phyloP scores from a whole-genome alignment of 768 basidiomycete species.

The Lactifluus subvellereus region DNA sequence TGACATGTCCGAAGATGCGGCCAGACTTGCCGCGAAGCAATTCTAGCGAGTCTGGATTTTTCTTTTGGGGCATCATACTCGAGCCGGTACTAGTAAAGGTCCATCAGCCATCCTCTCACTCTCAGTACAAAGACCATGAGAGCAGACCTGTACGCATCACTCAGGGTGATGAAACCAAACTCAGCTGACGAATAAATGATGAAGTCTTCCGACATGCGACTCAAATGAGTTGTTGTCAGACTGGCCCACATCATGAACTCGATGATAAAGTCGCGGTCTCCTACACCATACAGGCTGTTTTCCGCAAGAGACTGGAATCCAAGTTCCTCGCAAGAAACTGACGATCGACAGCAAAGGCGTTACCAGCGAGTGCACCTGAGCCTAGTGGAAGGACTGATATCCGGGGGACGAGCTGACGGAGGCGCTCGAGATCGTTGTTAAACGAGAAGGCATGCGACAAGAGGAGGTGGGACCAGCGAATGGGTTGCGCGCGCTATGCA shows the following conservation, averaged over 20 bases:
- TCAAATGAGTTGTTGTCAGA: constrained; percentile 88
- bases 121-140: background rate
- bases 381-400: constrained; percentile 93
- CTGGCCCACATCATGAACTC: constrained; percentile 98
- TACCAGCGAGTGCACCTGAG: constrained; percentile 91
- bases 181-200: constrained; percentile 96
- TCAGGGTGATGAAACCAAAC: constrained; percentile 93
- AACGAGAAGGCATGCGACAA: constrained; percentile 95
- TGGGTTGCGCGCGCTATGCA: constrained; percentile 88
- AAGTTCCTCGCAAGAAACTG: constrained; percentile 87
- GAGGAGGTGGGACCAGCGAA: constrained; percentile 96
- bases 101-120: background rate
- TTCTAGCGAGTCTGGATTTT: constrained; percentile 96
- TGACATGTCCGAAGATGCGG: constrained; percentile 85
- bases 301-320: constrained; percentile 85
- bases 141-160: constrained; percentile 90
- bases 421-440: constrained; percentile 79
- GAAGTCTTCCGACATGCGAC: constrained; percentile 91
- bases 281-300: constrained; percentile 95
- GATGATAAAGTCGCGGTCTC: constrained; percentile 94
- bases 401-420: constrained; percentile 78
- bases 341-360: constrained; percentile 90
- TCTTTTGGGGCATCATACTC: constrained; percentile 99
- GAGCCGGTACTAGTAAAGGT: constrained; percentile 74
- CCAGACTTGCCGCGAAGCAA: constrained; percentile 93